A percentile compares a stretch with the other conserved stretches of the same genome.
phyloP scores from a whole-genome alignment of 306 rosid genomes.

The Medicago lupulina region DNA sequence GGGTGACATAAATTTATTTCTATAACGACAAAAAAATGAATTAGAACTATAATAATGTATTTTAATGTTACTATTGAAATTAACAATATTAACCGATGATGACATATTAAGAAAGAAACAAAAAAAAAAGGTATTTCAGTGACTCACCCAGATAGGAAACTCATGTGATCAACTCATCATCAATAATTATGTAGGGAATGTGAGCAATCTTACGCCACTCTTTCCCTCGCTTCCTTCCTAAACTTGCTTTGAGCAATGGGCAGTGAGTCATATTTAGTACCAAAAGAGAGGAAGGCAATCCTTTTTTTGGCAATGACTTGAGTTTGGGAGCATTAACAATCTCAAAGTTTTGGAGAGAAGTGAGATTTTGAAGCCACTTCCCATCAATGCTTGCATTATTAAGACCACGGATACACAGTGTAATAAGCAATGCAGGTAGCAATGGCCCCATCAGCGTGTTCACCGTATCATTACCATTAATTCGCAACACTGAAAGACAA shows the following conservation, averaged over 20 bases:
- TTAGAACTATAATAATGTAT: neutral
- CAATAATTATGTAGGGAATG: neutral
- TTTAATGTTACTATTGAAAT: neutral
- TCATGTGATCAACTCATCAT: neutral
- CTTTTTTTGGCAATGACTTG: neutral
- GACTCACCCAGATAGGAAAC: neutral
- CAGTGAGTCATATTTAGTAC: neutral
- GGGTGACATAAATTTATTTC: neutral
- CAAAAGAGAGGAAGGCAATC: neutral
- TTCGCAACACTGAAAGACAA: neutral
- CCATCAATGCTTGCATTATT: neutral
- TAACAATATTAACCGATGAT: neutral
- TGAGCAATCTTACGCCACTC: neutral
- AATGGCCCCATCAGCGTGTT: neutral
- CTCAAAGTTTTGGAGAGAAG: neutral
- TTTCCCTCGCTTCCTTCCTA: neutral
- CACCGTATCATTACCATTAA: neutral
- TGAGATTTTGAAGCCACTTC: neutral
- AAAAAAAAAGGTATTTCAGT: neutral
- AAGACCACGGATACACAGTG: neutral
- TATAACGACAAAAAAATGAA: too few species aligned
- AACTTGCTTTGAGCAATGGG: neutral
- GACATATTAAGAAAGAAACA: neutral
- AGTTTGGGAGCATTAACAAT: neutral
- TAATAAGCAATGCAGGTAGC: neutral